A percentile compares a stretch with the other conserved stretches of the same genome.
phyloP scores from a whole-genome alignment of 2,329 filamentous ascomycete genomes.

The Sporothrix inflata region DNA sequence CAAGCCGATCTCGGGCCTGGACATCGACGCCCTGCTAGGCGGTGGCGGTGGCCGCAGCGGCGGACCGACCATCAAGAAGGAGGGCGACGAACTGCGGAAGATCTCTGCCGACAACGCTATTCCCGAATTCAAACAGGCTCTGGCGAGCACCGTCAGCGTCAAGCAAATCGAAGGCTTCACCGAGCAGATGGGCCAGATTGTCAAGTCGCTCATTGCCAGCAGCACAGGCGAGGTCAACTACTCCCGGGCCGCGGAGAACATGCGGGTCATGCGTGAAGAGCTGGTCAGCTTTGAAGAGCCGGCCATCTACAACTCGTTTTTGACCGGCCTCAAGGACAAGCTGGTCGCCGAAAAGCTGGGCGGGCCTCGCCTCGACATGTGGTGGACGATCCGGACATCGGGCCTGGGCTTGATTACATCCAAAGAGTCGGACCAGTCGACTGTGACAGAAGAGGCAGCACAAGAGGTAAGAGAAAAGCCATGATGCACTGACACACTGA shows the following conservation, averaged over 20 bases:
- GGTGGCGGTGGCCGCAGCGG: slow-evolving; percentile 38
- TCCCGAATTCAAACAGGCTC: slow-evolving; percentile 84
- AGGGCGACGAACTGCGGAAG: slow-evolving; percentile 37
- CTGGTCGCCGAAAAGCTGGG: slow-evolving; percentile 70
- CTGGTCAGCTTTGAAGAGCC: slow-evolving; percentile 76
- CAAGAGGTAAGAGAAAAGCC: slow-evolving; percentile 50
- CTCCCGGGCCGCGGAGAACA: slow-evolving; percentile 71
- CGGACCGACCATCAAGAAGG: slow-evolving; percentile 39
- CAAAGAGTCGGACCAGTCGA: slow-evolving; percentile 63
- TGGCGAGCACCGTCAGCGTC: slow-evolving; percentile 64
- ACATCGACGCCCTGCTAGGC: slow-evolving; percentile 78
- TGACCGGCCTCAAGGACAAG: slow-evolving; percentile 71
- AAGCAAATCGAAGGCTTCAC: slow-evolving; percentile 67
- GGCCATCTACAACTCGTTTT: slow-evolving; percentile 73
- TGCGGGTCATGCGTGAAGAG: slow-evolving; percentile 78
- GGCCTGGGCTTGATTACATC: slow-evolving; percentile 74
- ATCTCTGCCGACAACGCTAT: slow-evolving; percentile 73
- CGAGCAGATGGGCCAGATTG: slow-evolving; percentile 73
- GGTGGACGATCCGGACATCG: slow-evolving; percentile 70
- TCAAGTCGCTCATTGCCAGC: slow-evolving; percentile 68
- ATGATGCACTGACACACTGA: too few relatives aligned
- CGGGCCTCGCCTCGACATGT: slow-evolving; percentile 80
- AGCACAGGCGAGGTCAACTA: slow-evolving; percentile 80
- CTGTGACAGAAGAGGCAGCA: slow-evolving; percentile 72
- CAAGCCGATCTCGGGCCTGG: slow-evolving; percentile 87